These are phyloP conservation scores for Lonicera japonica DNA, from an alignment of 129 eudicot genomes.

Conservation along the genomic window DNA sequence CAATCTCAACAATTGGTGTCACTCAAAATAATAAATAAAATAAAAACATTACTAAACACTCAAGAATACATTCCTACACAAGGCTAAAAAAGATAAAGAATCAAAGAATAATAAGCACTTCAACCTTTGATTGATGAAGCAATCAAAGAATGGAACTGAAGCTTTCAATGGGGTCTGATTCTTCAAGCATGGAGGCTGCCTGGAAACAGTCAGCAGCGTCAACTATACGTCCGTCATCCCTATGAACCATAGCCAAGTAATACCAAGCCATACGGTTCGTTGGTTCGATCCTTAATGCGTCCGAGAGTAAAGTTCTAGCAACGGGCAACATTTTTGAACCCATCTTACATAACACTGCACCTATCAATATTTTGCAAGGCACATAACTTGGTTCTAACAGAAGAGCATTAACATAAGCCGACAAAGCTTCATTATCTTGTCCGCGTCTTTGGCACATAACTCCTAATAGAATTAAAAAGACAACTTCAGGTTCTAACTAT, in stretches of 20 bases:
- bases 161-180: conserved; percentile 85
- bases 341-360: conserved; percentile 47
- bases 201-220: conserved; percentile 94
- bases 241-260: conserved; percentile 79
- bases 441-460: conserved; percentile 69
- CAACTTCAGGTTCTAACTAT: background rate
- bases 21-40: background rate
- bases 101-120: conserved; percentile 22
- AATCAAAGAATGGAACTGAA: conserved; percentile 48
- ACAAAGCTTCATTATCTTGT: conserved; percentile 52
- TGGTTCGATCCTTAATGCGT: conserved; percentile 79
- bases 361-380: conserved; percentile 65
- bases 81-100: conserved; percentile 23
- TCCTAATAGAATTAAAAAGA: conserved; percentile 32
- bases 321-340: conserved; percentile 68
- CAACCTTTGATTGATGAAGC: conserved; percentile 6
- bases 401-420: conserved; percentile 67
- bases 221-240: conserved; percentile 64
- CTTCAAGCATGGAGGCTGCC: conserved; percentile 93
- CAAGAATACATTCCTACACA: conserved; percentile 1
- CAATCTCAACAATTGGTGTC: background rate
- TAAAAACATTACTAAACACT: too few relatives aligned
- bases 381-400: conserved; percentile 62
- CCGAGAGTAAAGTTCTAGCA: conserved; percentile 73
- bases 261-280: conserved; percentile 81